Base-by-base conservation (phyloP, 495 filamentous ascomycete species). In the Sphaerosporella brunnea region DNA sequence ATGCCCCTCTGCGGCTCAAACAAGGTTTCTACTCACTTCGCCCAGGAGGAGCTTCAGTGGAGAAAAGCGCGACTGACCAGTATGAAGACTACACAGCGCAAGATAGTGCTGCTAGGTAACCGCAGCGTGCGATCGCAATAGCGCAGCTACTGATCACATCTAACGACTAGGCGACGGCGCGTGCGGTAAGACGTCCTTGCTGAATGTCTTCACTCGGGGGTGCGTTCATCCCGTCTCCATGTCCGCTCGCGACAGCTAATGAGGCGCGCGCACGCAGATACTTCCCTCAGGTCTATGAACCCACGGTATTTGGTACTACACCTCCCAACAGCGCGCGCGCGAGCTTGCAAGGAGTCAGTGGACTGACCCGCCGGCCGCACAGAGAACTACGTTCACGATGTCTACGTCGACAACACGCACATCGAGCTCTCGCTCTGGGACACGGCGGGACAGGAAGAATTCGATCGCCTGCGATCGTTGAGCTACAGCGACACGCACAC, bases 351-450 rank as follows among this genome's bases (percentile, higher is more conserved):
- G n/a, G n/a, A n/a, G n/a, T n/a, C n/a, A n/a, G n/a, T n/a, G n/a
- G n/a, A n/a, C n/a, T n/a, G n/a, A n/a, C n/a, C n/a, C n/a, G n/a
- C n/a, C n/a, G n/a, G n/a, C n/a, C n/a, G n/a, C n/a, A n/a, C 21
- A 79, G 88, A 97, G 66, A 97, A 97, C 66, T 97, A 97, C 63
- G 90, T 97, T 50, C 90, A 97, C 65, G 90, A 97, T 66, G 93
- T 97, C 61, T 97, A 90, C 65, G 90, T 97, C 63, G 90, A 97
- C 62, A 82, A 78, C 63, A 79, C 81, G 43, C 90, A 96, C 65
- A 92, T 97, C 64, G 90, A 97, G 64, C 71, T 97, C 48, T 93
- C 85, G 37, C 72, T 97, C 49, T 97, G 90, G 90, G 90, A 97
- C 66, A 97, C 90, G 0, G 90, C 90, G 23, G 90, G 90, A 13